Evolutionary conservation across 805 yeast species (phyloP), one percentile per base, ranked within the genome.

Genomic region (Metschnikowia cubensis): DNA sequence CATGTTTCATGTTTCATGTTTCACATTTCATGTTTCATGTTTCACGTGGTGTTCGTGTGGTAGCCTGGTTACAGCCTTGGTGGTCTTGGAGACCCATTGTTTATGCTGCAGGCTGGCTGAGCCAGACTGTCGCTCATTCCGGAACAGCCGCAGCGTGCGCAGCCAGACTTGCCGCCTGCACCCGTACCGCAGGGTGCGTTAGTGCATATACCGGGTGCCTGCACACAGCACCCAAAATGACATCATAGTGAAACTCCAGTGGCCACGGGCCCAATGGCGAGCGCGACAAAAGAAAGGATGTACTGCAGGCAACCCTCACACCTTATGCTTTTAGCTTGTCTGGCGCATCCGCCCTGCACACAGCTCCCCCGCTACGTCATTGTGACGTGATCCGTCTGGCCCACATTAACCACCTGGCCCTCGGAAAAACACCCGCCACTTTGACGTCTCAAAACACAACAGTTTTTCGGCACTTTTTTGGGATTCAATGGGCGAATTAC

Each of bases 341-440:
- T 22, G 46, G 46, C 39, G 38, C 33, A 17, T 15, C 17, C 3
- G 7, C 7, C 15, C 46, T 43, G 46, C 40, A 43, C 40, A 25
- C 14, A 8, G 6, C 3, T 2, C 34, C 11, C 11, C 29, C 11
- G n/a, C 33, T 21, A 43, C 46, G 46, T 43, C 46, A 43, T 43
- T 29, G 39, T 43, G 46, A 43, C 46, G 46, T 43, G 46, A 35
- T 43, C 22, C n/a, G 21, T 34, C 44, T 31, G 18, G 34, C 18
- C 42, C 22, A 18, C n/a, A 13, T 20, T 22, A 29, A 40, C 29
- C 8, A 42, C n/a, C 10, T 25, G 14, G 21, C 29, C 11, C 8
- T n/a, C 29, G 39, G 39, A 13, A 17, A 18, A 36, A 18, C 39
- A 36, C 39, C 39, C 15, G 29, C 29, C 29, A 25, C 29, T 25